Evolutionary conservation across 2,329 filamentous ascomycete species (phyloP), one percentile per base, ranked within the genome.

Genomic region (Aspergillus pseudoviridinutans): DNA sequence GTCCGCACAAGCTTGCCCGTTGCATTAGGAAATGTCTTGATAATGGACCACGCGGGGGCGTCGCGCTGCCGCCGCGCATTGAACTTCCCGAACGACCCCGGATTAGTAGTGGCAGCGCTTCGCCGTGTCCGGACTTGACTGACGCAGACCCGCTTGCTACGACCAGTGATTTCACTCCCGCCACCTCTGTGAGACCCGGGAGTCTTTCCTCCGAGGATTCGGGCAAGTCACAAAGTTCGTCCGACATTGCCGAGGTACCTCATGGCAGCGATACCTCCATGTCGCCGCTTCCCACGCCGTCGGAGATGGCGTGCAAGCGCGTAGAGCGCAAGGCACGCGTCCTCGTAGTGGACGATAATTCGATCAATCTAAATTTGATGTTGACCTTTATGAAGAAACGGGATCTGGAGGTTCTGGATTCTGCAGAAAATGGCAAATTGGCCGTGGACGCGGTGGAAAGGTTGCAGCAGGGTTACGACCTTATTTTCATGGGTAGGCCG

Each of bases 301-400:
- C 42, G 2, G 46, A 52, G 24, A 4, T 12, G 1, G 57, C 69
- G 41, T 2, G 51, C 51, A 57, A 46, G 6, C 44, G 12, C 12
- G 57, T 68, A 35, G 51, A 53, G 44, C 3, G 52, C 51, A 57
- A 42, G 6, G 58, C 72, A 2, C 67, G 68, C 10, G 65, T 79
- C 2, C 68, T 79, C 0, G 73, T 79, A 0, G 77, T 79, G 3
- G 77, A 79, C 49, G 77, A 79, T 59, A 79, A 79, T 58, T 64
- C 66, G 1, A 79, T 79, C 57, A 79, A 79, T 44, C 69, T 78
- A 9, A 76, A 73, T 20, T 64, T 79, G 12, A 73, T 79, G 63
- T 68, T 77, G 60, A 78, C 76, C 0, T 77, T 76, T 53, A 71
- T 78, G 69, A 72, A 70, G 54, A 78, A 74, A 53, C 70, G 74